A percentile compares a stretch with the other conserved stretches of the same genome.
Evolutionary conservation across 495 filamentous ascomycete species (phyloP).

Genomic region (Platismatia glauca): DNA sequence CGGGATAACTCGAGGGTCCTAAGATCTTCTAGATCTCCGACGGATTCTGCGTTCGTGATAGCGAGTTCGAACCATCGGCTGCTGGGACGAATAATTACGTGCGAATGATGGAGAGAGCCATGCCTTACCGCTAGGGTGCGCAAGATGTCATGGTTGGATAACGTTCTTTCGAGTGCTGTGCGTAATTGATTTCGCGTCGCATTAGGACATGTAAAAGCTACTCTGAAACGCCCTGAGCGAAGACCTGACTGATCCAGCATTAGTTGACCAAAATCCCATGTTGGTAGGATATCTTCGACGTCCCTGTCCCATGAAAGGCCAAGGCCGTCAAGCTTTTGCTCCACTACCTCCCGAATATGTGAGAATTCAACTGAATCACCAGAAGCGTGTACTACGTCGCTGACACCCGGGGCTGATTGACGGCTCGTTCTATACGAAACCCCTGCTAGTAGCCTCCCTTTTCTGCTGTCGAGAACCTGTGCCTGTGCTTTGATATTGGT

Average conservation of each 20-base stretch:
- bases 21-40: neutral
- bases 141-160: neutral
- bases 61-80: neutral
- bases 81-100: neutral
- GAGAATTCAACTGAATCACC: conserved; percentile 1
- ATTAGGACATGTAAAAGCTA: neutral
- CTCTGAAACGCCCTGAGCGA: conserved; percentile 1
- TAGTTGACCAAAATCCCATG: conserved; percentile 1
- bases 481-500: neutral
- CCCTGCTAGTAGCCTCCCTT: neutral
- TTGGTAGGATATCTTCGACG: conserved; percentile 11
- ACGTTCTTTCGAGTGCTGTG: neutral
- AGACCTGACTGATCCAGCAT: neutral
- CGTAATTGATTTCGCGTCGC: neutral
- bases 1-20: neutral
- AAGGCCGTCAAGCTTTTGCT: neutral
- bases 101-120: neutral
- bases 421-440: neutral
- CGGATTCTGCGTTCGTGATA: neutral
- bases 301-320: conserved; percentile 7
- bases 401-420: neutral
- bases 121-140: neutral
- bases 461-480: neutral
- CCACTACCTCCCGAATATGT: neutral
- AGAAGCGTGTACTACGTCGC: conserved; percentile 5